Base-by-base conservation (phyloP, 768 basidiomycete species). In the Lactarius vividus region DNA sequence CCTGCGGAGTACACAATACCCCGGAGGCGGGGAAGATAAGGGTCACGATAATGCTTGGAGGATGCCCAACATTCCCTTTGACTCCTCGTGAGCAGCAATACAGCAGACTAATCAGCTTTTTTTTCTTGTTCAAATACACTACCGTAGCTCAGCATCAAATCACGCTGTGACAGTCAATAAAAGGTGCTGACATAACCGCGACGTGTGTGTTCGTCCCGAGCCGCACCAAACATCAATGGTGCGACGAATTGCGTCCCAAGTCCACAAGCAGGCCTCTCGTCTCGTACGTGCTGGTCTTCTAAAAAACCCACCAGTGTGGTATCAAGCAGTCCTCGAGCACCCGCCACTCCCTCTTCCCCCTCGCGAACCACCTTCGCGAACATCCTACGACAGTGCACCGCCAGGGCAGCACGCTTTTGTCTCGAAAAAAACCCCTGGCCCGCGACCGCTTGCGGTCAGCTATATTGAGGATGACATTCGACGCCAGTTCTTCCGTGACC, bases 401-500 rank as follows among this genome's bases (percentile, higher is more conserved):
- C 29, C 59, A 57, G 57, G 69, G 57, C 53, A 68, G 61, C 57
- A 66, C 61, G 59, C 44, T 62, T 63, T 54, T 11, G 57, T 56
- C 6, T 31, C 28, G 5, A 70, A 69, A 62, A 42, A 35, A 23
- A 52, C 63, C 8, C 58, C 62, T 18, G 66, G 55, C 7, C 62
- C 71, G 4, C 69, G 69, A 31, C 88, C 90, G 0, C 66, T 83
- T 56, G 82, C 84, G 13, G 83, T 98, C 59, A 80, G 81, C 61
- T 97, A 95, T 74, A 65, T 90, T 46, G 94, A 96, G 74, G 97
- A 99, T 75, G 81, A 84, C 67, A 79, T 98, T 64, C 87, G 97
- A 40, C 82, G 86, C 62, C 92, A 92, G 75, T 98, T 99, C 82
- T 98, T 96, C 80, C 81, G 82, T 49, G 97, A 99, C 79, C 96